Conservation (phyloP, 441 rosid species). For the Euphorbia celastroides region DNA sequence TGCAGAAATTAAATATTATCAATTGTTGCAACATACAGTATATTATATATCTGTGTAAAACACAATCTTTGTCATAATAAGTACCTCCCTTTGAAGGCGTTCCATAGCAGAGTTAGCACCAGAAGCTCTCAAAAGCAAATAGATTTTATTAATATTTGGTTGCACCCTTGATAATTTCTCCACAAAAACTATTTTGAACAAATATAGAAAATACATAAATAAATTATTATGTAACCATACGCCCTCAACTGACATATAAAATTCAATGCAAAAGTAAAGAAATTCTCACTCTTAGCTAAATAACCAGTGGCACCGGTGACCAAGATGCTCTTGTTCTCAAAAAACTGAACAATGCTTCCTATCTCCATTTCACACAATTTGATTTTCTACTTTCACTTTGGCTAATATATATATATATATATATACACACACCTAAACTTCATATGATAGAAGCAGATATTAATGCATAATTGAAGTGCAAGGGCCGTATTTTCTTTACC, state of each 20-base stretch:
- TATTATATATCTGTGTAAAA: too few species aligned
- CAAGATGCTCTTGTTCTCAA: conserved; percentile 45
- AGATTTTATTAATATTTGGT: conserved; percentile 51
- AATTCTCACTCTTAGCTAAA: conserved; percentile 40
- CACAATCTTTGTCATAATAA: too few species aligned
- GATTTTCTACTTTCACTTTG: neutral
- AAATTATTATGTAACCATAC: neutral
- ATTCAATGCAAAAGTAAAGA: neutral
- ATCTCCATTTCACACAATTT: conserved; percentile 24
- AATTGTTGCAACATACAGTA: neutral
- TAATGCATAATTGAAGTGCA: too few species aligned
- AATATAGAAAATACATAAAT: neutral
- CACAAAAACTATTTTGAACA: conserved; percentile 43
- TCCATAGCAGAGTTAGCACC: conserved; percentile 35
- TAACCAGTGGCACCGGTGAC: conserved; percentile 59
- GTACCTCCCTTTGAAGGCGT: conserved; percentile 44
- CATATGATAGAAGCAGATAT: too few species aligned
- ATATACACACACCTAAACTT: too few species aligned
- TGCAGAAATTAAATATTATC: neutral
- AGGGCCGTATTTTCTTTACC: too few species aligned
- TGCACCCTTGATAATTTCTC: conserved; percentile 62
- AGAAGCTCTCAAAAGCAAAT: conserved; percentile 50
- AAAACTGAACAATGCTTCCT: conserved; percentile 34
- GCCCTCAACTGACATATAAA: neutral
- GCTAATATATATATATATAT: neutral